These are phyloP conservation scores for Lipomyces yamanashiensis DNA, from an alignment of 805 yeast genomes.

Conservation along the genomic window DNA sequence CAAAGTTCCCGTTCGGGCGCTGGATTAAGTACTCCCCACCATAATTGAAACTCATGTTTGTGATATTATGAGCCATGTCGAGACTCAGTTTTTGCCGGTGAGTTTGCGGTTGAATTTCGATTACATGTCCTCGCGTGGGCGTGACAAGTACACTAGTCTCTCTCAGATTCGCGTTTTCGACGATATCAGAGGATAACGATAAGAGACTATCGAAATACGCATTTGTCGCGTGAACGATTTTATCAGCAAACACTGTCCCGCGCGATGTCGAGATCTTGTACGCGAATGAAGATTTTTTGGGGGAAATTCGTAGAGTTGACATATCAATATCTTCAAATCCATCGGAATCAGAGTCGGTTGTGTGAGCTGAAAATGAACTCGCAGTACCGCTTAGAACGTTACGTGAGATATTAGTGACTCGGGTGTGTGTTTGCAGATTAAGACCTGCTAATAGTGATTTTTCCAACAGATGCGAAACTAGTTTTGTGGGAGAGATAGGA, in stretches of 20 bases:
- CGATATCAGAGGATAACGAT: conserved; percentile 17
- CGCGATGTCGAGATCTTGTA: conserved; percentile 42
- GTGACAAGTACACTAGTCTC: conserved; percentile 21
- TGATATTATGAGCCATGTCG: conserved; percentile 23
- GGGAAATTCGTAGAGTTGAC: conserved; percentile 18
- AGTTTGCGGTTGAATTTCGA: conserved; percentile 27
- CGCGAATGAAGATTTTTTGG: conserved; percentile 16
- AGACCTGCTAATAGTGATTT: conserved; percentile 46
- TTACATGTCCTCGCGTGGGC: conserved; percentile 43
- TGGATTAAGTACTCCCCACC: conserved; percentile 33
- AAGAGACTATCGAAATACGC: conserved; percentile 42
- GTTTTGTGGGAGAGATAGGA: conserved; percentile 53
- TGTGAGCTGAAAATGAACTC: neutral
- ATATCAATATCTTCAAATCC: conserved; percentile 25
- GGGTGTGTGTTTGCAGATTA: conserved; percentile 52
- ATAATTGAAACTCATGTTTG: conserved; percentile 30
- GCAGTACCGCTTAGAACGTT: conserved; percentile 10
- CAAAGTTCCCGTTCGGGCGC: conserved; percentile 36
- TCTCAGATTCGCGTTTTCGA: conserved; percentile 1
- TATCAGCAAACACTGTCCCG: conserved; percentile 44
- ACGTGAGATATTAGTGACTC: conserved; percentile 43
- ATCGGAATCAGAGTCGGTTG: conserved; percentile 21
- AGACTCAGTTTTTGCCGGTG: conserved; percentile 9
- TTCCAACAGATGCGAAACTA: conserved; percentile 47
- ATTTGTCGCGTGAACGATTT: conserved; percentile 50